Conservation (phyloP, 106 monocot species). For the Agapanthus africanus region DNA sequence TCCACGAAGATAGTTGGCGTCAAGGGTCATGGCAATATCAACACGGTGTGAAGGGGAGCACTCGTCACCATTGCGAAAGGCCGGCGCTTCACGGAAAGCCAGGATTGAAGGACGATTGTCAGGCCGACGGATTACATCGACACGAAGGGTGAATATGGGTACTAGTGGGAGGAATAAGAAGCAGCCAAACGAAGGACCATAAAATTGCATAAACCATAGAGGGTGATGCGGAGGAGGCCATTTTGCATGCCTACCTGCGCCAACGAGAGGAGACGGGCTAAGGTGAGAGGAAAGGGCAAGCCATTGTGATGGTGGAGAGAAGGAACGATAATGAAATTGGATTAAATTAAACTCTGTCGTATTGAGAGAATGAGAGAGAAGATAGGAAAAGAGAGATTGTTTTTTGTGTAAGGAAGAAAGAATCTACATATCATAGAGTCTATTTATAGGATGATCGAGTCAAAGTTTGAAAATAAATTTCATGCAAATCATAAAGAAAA, state of each 20-base stretch:
- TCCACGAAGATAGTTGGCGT: slow-evolving; percentile 67
- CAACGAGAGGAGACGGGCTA: neutral
- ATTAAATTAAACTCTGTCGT: too few relatives aligned
- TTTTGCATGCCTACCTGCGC: slow-evolving; percentile 2
- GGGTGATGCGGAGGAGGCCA: slow-evolving; percentile 4
- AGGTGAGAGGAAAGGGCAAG: slow-evolving; percentile 2
- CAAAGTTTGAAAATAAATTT: too few relatives aligned
- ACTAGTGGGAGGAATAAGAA: neutral
- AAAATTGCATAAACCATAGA: too few relatives aligned
- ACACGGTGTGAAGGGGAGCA: slow-evolving; percentile 31
- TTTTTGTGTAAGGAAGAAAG: too few relatives aligned
- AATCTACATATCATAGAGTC: too few relatives aligned
- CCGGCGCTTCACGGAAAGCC: slow-evolving; percentile 46
- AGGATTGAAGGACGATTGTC: neutral
- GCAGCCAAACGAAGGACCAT: too few relatives aligned
- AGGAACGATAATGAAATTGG: too few relatives aligned
- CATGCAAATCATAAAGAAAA: too few relatives aligned
- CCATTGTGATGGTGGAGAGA: neutral
- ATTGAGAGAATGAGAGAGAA: too few relatives aligned
- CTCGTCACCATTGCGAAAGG: slow-evolving; percentile 60
- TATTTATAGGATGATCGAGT: too few relatives aligned
- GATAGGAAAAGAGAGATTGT: too few relatives aligned
- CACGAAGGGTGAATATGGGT: neutral
- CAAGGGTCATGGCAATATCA: slow-evolving; percentile 72
- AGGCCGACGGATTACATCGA: slow-evolving; percentile 8